These are phyloP conservation scores for Phylloporus sp. DNA, from an alignment of 768 basidiomycete genomes.

Conservation along the genomic window DNA sequence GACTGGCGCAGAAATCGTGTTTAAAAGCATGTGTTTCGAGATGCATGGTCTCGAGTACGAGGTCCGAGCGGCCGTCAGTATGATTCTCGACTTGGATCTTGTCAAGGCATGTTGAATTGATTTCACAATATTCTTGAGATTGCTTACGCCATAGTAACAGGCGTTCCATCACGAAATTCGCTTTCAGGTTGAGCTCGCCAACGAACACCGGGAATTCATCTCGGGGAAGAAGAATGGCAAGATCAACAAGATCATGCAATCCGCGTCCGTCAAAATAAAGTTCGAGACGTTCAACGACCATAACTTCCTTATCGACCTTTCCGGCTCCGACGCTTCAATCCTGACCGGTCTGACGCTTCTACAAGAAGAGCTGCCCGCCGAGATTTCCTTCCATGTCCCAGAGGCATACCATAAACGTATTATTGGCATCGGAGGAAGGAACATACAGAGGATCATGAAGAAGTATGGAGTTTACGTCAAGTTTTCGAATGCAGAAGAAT, in stretches of 20 bases:
- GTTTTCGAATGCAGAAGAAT: slow-evolving; percentile 97
- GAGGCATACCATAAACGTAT: slow-evolving; percentile 98
- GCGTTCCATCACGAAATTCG: slow-evolving; percentile 95
- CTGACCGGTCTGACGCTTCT: slow-evolving; percentile 84
- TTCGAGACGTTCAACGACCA: slow-evolving; percentile 98
- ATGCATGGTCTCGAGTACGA: slow-evolving; percentile 92
- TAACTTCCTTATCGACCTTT: slow-evolving; percentile 90
- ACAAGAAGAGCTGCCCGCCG: slow-evolving; percentile 96
- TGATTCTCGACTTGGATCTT: slow-evolving; percentile 87
- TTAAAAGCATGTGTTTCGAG: slow-evolving; percentile 97
- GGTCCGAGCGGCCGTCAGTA: slow-evolving; percentile 77
- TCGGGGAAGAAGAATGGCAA: slow-evolving; percentile 99
- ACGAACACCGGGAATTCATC: slow-evolving; percentile 98
- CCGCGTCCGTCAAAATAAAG: slow-evolving; percentile 95
- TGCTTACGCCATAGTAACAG: slow-evolving; percentile 34
- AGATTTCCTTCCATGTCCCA: slow-evolving; percentile 97
- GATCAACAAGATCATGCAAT: slow-evolving; percentile 99
- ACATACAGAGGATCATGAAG: slow-evolving; percentile 99
- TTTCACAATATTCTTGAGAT: not conserved
- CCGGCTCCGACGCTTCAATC: slow-evolving; percentile 78
- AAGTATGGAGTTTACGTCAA: slow-evolving; percentile 99
- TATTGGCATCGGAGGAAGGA: slow-evolving; percentile 95
- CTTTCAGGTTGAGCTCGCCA: slow-evolving; percentile 95
- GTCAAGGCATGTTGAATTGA: slow-evolving; percentile 59
- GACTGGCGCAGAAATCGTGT: slow-evolving; percentile 91